Base-by-base conservation (phyloP, 192 early-diverging fungal species). In the Gryganskiella cystojenkinii region DNA sequence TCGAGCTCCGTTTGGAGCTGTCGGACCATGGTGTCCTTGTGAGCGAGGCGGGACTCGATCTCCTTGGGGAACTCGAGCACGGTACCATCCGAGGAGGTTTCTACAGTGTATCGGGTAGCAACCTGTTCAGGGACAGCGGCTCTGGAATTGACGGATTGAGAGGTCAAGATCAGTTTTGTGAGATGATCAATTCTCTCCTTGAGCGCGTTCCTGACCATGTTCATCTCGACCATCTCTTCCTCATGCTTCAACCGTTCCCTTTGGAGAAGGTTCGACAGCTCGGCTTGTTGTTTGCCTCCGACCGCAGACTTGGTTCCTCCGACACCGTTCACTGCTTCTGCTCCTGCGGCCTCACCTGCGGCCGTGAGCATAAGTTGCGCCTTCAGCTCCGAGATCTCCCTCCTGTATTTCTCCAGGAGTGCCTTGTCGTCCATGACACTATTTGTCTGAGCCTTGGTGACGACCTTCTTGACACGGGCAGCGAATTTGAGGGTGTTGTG, bases 401-500 rank as follows among this genome's bases (percentile, higher is more conserved):
- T 60, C 52, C 87, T 80, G 78, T 96, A 96, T 71, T 93, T 92
- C 61, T 96, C 92, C 13, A 96, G 60, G 25, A 96, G 71, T 0
- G 93, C 94, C 64, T 95, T 94, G 49, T 96, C 94, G 69, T 95
- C 94, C 58, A 86, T 80, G 7, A 91, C 78, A 61, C 81, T 84
- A 83, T 98, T 97, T 46, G 92, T 91, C 43, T 93, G 84, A 4
- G 98, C 95, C 55, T 88, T 89, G 20, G 93, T 89, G 11, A 87
- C 82, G 17, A 99, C 91, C 61, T 92, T 94, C 79, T 98, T 98
- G 45, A 97, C 94, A 6, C 96, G 86, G 13, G 89, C 82, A 1
- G 98, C 98, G 82, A 98, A 99, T 72, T 99, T 98, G 30, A 99
- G 88, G 3, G 98, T 99, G 59, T 94, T 98, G 43, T 89, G 70